phyloP scores from a whole-genome alignment of 2,329 filamentous ascomycete genomes.

The Blastomyces percursus region DNA sequence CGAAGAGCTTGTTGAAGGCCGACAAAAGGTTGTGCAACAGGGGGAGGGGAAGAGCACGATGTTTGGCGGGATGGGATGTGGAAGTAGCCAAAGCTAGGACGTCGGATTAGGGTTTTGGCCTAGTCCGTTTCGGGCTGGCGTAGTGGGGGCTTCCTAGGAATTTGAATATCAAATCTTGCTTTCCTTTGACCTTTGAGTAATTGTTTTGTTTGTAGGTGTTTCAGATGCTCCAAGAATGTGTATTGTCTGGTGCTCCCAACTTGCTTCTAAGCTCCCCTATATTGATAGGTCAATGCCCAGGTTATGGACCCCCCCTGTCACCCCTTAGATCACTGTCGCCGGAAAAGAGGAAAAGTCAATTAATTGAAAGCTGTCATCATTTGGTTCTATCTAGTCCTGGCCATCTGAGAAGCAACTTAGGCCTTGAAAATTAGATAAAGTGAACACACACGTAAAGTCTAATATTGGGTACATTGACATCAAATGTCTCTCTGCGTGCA shows the following conservation, averaged over 20 bases:
- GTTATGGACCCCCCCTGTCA: neutral
- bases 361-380: neutral
- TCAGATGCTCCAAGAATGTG: neutral
- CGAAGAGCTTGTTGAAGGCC: neutral
- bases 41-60: neutral
- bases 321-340: neutral
- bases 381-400: neutral
- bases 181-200: too few species aligned
- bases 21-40: neutral
- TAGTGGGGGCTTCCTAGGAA: neutral
- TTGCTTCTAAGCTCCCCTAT: neutral
- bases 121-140: neutral
- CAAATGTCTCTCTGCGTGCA: neutral
- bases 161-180: too few species aligned
- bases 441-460: neutral
- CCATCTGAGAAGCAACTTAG: neutral
- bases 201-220: neutral
- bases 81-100: neutral
- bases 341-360: neutral
- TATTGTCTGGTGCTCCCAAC: neutral
- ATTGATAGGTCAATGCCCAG: neutral
- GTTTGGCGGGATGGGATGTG: slow-evolving; percentile 1
- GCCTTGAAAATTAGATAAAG: neutral
- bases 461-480: neutral
- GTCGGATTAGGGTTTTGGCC: neutral